Base-by-base conservation (phyloP, 306 rosid genomes). In the Vigna mungo region DNA sequence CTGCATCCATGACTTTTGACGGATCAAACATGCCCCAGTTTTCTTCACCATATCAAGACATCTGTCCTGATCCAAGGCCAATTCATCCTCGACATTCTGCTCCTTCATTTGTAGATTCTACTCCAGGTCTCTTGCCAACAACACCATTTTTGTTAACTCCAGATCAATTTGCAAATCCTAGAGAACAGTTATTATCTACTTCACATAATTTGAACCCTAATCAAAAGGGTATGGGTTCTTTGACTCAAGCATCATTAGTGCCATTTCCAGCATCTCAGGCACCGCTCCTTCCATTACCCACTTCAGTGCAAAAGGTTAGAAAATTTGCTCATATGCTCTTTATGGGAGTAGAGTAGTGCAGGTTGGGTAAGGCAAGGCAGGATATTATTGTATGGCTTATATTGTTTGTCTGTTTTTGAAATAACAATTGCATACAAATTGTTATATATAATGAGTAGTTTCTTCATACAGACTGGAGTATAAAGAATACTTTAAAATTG, bases 211-310 rank as follows among this genome's bases (percentile, higher is more conserved):
- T 72, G 72, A 81, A 56, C 71, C 81, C 76, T 67, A 81, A 75
- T 72, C 66, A 46, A 47, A 77, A 48, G 66, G 82, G 78, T 51
- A 53, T 83, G 60, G 83, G 66, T 56, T 41, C 75, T 44, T 49
- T 34, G 59, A 66, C 72, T 73, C 76, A 54, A 66, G 8, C 81
- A 25, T 62, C 81, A 23, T 49, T 61, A 34, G 56, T 84, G 69
- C 83, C 90, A 32, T 41, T 74, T 80, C 80, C 78, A 55, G 72
- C 65, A 14, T 72, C 82, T 81, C 88, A 76, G 83, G 82, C 84
- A 75, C 85, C 93, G 55, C 52, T 87, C 44, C 85, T 89, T n/a
- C 91, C 90, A 12, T 79, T 80, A 75, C 94, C 91, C 8, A 78
- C 63, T 66, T 72, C 84, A 10, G 23, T 81, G 63, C 89, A 61